Evolutionary conservation across 2,329 filamentous ascomycete species (phyloP).

Genomic region (Diaporthe sp.): DNA sequence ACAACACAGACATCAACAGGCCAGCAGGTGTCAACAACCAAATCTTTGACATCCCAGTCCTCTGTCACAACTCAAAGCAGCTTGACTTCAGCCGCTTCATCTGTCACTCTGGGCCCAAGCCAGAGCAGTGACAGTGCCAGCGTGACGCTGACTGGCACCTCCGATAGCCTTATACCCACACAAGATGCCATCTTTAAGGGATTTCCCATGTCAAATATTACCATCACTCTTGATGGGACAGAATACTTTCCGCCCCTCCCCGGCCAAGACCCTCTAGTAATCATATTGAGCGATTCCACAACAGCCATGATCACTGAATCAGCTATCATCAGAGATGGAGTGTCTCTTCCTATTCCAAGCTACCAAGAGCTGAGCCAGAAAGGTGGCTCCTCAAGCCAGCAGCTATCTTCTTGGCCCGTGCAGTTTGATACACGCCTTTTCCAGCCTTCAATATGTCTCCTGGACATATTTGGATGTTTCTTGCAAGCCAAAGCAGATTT

Average conservation of each 20-base stretch:
- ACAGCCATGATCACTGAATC: neutral
- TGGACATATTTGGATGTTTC: neutral
- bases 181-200: neutral
- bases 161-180: neutral
- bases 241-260: neutral
- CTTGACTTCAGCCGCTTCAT: neutral
- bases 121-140: neutral
- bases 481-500: neutral
- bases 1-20: neutral
- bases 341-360: neutral
- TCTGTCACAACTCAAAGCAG: neutral
- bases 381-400: neutral
- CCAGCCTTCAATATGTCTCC: neutral
- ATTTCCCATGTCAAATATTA: neutral
- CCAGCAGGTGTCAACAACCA: neutral
- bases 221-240: neutral
- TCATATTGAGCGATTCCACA: conserved; percentile 14
- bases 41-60: neutral
- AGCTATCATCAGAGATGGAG: neutral
- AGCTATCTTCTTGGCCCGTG: conserved; percentile 7
- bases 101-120: neutral
- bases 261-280: neutral
- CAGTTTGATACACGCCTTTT: neutral
- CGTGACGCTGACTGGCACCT: neutral
- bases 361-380: neutral